These are phyloP conservation scores for Pythium rishiriense DNA, from an alignment of 352 stramenopile genomes.

Conservation along the genomic window DNA sequence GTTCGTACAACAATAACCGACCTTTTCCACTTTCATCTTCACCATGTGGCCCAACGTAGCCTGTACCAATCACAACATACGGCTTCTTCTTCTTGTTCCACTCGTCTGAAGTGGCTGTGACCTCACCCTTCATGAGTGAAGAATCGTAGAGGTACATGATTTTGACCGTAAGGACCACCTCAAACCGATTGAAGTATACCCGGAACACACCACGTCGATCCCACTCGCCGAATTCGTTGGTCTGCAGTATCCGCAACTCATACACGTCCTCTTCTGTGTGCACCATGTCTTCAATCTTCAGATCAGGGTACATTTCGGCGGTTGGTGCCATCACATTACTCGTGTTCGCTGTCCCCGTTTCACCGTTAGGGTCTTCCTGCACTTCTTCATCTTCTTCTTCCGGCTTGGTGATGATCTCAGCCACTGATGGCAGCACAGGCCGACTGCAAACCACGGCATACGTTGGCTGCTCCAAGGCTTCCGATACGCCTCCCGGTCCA, in stretches of 20 bases:
- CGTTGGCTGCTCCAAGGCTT: conserved; percentile 73
- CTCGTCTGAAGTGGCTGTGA: conserved; percentile 60
- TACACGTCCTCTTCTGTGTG: conserved; percentile 82
- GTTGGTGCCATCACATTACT: conserved; percentile 81
- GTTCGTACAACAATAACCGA: conserved; percentile 81
- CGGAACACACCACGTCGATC: conserved; percentile 70
- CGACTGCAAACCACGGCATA: conserved; percentile 80
- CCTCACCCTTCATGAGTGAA: conserved; percentile 73
- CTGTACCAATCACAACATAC: conserved; percentile 81
- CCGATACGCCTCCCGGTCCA: conserved; percentile 72
- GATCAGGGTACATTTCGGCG: conserved; percentile 76
- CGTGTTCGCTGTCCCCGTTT: conserved; percentile 47
- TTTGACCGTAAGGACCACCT: conserved; percentile 83
- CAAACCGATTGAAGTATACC: conserved; percentile 82
- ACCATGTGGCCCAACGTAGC: conserved; percentile 78
- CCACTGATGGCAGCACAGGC: conserved; percentile 51
- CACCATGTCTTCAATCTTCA: conserved; percentile 60
- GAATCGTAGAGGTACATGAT: conserved; percentile 88
- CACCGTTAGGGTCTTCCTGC: conserved; percentile 36
- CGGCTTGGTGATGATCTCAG: conserved; percentile 60
- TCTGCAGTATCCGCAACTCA: conserved; percentile 80
- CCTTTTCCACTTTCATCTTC: conserved; percentile 87
- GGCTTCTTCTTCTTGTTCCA: conserved; percentile 82
- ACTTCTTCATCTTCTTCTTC: conserved; percentile 63
- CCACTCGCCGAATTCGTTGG: conserved; percentile 82